A percentile compares a stretch with the other conserved stretches of the same genome.
Conservation (phyloP, 371 early-diverging fungal genomes). For the Mortierella sp. region DNA sequence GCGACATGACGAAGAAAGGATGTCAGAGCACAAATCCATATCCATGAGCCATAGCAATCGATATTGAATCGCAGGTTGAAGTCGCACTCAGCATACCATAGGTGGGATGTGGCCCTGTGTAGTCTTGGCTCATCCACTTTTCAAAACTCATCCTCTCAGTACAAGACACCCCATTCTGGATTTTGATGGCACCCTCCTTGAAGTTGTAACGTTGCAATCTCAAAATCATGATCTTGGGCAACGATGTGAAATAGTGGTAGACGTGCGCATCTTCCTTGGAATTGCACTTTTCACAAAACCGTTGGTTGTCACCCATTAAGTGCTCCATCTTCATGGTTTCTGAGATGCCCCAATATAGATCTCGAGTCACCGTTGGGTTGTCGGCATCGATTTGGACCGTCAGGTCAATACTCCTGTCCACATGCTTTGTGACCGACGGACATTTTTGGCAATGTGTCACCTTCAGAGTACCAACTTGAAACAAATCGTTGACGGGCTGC, state of each 20-base stretch:
- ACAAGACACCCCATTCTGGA: constrained; percentile 42
- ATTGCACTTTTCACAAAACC: constrained; percentile 42
- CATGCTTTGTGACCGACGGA: constrained; percentile 9
- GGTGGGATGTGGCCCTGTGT: constrained; percentile 10
- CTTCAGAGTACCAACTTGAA: constrained; percentile 32
- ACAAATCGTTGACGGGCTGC: constrained; percentile 40
- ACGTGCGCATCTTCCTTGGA: constrained; percentile 40
- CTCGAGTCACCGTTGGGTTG: constrained; percentile 24
- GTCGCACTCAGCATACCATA: constrained; percentile 25
- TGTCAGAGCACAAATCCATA: background rate
- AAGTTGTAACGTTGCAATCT: constrained; percentile 45
- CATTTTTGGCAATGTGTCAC: constrained; percentile 42
- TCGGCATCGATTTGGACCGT: constrained; percentile 43
- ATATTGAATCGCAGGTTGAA: background rate
- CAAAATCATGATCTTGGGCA: constrained; percentile 45
- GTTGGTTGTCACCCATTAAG: constrained; percentile 42
- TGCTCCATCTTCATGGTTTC: constrained; percentile 46
- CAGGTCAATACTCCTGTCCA: constrained; percentile 32
- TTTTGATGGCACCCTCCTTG: constrained; percentile 32
- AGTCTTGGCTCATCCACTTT: constrained; percentile 37
- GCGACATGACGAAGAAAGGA: background rate
- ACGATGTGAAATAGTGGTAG: constrained; percentile 28
- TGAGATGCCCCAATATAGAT: constrained; percentile 47
- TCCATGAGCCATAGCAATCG: no score
- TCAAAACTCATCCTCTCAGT: constrained; percentile 29